Base-by-base conservation (phyloP, 306 rosid species). In the Urtica urens region DNA sequence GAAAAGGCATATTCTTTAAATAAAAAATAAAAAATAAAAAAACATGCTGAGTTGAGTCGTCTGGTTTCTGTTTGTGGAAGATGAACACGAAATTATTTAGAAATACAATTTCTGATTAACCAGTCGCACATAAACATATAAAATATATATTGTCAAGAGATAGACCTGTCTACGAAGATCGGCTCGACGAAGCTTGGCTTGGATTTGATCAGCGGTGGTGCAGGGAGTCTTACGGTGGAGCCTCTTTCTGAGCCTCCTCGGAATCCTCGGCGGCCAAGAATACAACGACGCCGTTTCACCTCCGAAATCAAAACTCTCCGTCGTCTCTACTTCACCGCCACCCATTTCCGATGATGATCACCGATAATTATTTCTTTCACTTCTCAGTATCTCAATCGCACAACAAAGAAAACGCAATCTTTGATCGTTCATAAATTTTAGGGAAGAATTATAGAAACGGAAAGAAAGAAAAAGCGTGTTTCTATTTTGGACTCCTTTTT, bases 161-260 rank as follows among this genome's bases (percentile, higher is more conserved):
- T 22, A 26, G 49, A 84, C 99, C 95, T 85, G 95, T 53, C 99
- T 78, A 17, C 99, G 95, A 66, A 70, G 87, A 74, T 90, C 81
- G 47, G 99, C 97, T 28, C 63, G 74, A 25, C 82, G 87, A 25
- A 84, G 95, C 77, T 77, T 90, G 52, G 94, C 72, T 53, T 90
- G 77, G 51, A 90, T 90, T 66, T 81, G 82, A 59, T 84, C 97
- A 53, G 64, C 86, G 56, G 95, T 70, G 57, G 95, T 70, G 59
- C 69, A 53, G 34, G 94, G 85, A 5, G 79, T 66, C 99, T 78
- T 84, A 51, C 69, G 65, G 70, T 78, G 93, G 31, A 67, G 82
- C 69, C 97, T 53, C 49, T 79, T 79, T 13, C 74, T 74, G 55
- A 90, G 93, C 37, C 99, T 53, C 40, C 62, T 74, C 17, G 97